Percentiles rank a stretch among this genome's conserved stretches.
Conservation (phyloP, 1,284 basidiomycete species). For the Irpex sp. region DNA sequence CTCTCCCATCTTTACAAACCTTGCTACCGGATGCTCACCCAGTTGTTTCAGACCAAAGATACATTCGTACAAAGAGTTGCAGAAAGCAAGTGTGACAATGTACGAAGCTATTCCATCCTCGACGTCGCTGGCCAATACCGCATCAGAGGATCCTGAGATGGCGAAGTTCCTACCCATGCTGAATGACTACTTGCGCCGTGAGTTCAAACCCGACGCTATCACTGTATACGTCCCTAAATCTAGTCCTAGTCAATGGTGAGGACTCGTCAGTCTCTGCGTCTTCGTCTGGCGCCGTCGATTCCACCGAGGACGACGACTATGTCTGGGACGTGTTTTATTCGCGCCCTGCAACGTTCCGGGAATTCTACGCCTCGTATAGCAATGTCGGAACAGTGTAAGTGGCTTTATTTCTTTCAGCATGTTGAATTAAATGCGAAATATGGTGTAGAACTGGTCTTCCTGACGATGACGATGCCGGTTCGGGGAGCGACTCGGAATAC, state of each 20-base stretch:
- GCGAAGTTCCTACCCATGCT: conserved; percentile 71
- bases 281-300: conserved; percentile 5
- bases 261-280: conserved; percentile 15
- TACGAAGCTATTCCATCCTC: conserved; percentile 63
- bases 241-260: conserved; percentile 21
- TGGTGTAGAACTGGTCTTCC: conserved; percentile 58
- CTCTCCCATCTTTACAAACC: neutral
- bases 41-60: conserved; percentile 39
- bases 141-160: conserved; percentile 52
- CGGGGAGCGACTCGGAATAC: conserved; percentile 56
- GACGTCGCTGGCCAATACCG: conserved; percentile 23
- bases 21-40: neutral
- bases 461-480: conserved; percentile 45
- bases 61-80: conserved; percentile 46
- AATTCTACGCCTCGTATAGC: conserved; percentile 48
- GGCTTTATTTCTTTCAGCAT: neutral
- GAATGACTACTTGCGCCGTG: conserved; percentile 66
- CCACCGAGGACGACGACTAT: conserved; percentile 48
- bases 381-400: conserved; percentile 68
- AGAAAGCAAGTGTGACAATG: conserved; percentile 52
- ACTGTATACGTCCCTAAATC: neutral
- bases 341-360: conserved; percentile 50
- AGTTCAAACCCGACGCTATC: conserved; percentile 15
- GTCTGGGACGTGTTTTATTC: conserved; percentile 81
- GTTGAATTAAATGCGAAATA: no score